phyloP scores from a whole-genome alignment of 2,329 filamentous ascomycete genomes.

The Celoporthe dispersa region DNA sequence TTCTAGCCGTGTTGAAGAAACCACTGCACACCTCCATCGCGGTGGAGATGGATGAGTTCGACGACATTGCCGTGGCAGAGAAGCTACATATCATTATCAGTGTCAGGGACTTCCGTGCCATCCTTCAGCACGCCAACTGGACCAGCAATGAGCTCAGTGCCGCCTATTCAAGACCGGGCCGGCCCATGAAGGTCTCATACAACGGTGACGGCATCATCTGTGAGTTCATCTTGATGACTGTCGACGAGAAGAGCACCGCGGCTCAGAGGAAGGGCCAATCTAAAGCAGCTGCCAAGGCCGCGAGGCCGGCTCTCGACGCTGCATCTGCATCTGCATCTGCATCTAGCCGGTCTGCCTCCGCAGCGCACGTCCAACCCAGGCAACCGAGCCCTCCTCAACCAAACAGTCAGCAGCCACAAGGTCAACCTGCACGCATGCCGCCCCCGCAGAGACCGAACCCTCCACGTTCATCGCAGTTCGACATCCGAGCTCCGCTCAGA shows the following conservation, averaged over 20 bases:
- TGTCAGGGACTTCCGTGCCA: constrained; percentile 82
- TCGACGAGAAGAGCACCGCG: constrained; percentile 64
- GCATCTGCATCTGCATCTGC: constrained; percentile 44
- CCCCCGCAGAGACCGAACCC: constrained; percentile 41
- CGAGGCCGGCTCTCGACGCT: constrained; percentile 52
- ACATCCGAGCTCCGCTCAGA: constrained; percentile 37
- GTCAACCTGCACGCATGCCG: constrained; percentile 21
- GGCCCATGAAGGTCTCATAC: constrained; percentile 75
- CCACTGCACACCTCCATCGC: constrained; percentile 80
- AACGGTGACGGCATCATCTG: constrained; percentile 69
- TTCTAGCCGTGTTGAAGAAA: constrained; percentile 73
- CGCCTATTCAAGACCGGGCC: constrained; percentile 71
- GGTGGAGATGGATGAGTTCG: constrained; percentile 76
- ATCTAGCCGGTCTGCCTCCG: constrained; percentile 43
- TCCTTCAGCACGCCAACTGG: constrained; percentile 75
- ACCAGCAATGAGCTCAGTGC: constrained; percentile 69
- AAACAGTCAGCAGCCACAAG: constrained; percentile 17
- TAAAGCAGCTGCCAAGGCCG: constrained; percentile 45
- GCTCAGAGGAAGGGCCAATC: constrained; percentile 52
- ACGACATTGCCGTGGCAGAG: constrained; percentile 73
- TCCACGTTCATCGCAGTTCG: constrained; percentile 39
- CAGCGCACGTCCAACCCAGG: constrained; percentile 36
- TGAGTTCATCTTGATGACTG: constrained; percentile 83
- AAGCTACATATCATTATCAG: constrained; percentile 79
- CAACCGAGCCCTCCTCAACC: constrained; percentile 30